Base-by-base conservation (phyloP, 495 filamentous ascomycete genomes). In the Penicillium argentinense region DNA sequence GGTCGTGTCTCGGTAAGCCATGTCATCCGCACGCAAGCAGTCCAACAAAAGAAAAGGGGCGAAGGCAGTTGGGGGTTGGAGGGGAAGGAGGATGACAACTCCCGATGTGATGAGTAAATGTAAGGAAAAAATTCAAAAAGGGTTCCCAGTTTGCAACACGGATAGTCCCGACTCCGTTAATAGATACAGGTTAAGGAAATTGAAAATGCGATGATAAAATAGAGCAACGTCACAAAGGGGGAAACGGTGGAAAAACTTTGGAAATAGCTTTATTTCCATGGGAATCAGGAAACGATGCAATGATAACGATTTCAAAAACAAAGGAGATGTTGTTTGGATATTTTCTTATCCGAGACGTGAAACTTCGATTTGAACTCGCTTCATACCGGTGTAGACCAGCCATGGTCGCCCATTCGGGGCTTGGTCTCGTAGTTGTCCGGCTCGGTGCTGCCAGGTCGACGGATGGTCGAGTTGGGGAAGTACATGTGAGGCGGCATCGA, bases 361-460 rank as follows among this genome's bases (percentile, higher is more conserved):
- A 39, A 16, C 25, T 23, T 9, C 4, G 24, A 29, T 38, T n/a
- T n/a, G n/a, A 12, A 24, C 42, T 39, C 30, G 14, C 47, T 28
- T 57, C 63, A 75, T 43, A 74, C 67, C 5, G 72, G 49, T 21
- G 72, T 72, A 13, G 67, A 65, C 72, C 72, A 75, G 36, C 63
- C 52, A 40, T 63, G 61, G 24, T 72, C 67, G 24, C 64, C 61
- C 45, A 74, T 53, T 37, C 60, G 67, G 12, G 79, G 73, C 63
- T 80, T 84, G 54, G 78, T 74, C 30, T 85, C 84, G 51, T 87
- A 91, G 27, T 76, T 67, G 25, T 81, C 79, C 2, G 87, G 85
- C 47, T 90, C 86, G 2, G 83, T 79, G 69, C 85, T 90, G 12
- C 79, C 80, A 1, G 81, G 81, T 38, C 86, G 78, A 42, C 85